Conservation (phyloP, 768 basidiomycete species). For the Ramaria sp. region DNA sequence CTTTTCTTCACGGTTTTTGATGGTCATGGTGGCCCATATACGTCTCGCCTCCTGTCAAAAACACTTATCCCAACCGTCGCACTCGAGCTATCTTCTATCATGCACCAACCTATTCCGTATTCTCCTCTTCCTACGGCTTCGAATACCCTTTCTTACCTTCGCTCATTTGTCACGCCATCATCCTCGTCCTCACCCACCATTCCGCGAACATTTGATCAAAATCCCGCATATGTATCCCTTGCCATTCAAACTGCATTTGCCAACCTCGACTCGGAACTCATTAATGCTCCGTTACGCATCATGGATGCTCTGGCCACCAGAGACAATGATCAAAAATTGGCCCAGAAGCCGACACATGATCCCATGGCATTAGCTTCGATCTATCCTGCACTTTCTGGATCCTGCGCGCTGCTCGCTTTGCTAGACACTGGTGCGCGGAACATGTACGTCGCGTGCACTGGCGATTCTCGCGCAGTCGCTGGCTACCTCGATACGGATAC, state of each 20-base stretch:
- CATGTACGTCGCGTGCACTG: conserved; percentile 84
- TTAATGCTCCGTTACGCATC: conserved; percentile 65
- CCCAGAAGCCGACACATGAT: conserved; percentile 57
- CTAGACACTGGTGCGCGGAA: conserved; percentile 77
- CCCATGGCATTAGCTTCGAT: conserved; percentile 63
- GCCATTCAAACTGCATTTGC: conserved; percentile 73
- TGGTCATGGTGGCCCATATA: conserved; percentile 78
- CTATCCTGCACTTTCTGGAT: conserved; percentile 80
- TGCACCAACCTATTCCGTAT: conserved; percentile 23
- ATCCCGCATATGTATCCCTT: conserved; percentile 43
- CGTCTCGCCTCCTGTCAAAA: conserved; percentile 73
- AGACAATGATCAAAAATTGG: conserved; percentile 31
- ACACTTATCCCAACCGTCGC: conserved; percentile 78
- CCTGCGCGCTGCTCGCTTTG: conserved; percentile 82
- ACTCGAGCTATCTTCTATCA: conserved; percentile 54
- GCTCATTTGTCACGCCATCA: conserved; percentile 26
- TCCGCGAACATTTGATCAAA: conserved; percentile 26
- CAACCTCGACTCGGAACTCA: conserved; percentile 75
- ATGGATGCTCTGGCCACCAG: conserved; percentile 34
- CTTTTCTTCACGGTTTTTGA: conserved; percentile 87
- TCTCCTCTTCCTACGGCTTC: conserved; percentile 19
- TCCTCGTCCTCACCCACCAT: not conserved
- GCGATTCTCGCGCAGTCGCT: conserved; percentile 92
- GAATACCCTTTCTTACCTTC: conserved; percentile 10
- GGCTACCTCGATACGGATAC: conserved; percentile 78